Base-by-base conservation (phyloP, 306 rosid genomes). In the Erythrophleum fordii region DNA sequence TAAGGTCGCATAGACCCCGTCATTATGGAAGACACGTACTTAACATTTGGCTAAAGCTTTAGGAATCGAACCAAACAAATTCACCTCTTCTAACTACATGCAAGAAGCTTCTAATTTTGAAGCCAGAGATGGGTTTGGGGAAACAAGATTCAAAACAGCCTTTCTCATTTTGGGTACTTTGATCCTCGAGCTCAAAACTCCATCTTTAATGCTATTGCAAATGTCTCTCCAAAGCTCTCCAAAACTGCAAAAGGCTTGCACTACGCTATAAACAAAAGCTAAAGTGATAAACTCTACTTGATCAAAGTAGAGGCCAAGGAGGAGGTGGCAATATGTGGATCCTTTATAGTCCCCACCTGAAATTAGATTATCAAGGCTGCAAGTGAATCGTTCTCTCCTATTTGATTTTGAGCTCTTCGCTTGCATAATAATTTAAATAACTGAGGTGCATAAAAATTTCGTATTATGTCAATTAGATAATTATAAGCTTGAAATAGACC, bases 1-100 rank as follows among this genome's bases (percentile, higher is more conserved):
- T 93, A 95, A 2, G 94, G 98, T 73, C 78, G 89, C 98, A 95
- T 95, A 5, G 99, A 93, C 0, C 99, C 99, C 26, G 99, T 95
- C 96, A 90, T 90, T 80, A 95, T 95, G 8, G 99, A 89, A 66
- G 89, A 95, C 17, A 95, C 86, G 60, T 91, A 95, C 87, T 95
- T 95, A 1, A 87, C 93, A 79, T 91, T 93, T 18, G 96, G 90
- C 99, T 98, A 95, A n/a, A 95, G 80, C 77, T n/a, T 75, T 87
- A 0, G 97, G 97, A 20, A 95, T 78, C 20, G 91, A 39, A 65
- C 94, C 96, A 66, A 64, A 72, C 99, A 98, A 95, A 58, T 88
- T 83, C 73, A 61, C 56, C 35, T 10, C 46, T 25, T 88, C 86
- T 39, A 94, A 69, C 72, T 86, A 91, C 60, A 83, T 7, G 75